Evolutionary conservation across 345 rosid species (phyloP).

Genomic region (Bruguiera parviflora): DNA sequence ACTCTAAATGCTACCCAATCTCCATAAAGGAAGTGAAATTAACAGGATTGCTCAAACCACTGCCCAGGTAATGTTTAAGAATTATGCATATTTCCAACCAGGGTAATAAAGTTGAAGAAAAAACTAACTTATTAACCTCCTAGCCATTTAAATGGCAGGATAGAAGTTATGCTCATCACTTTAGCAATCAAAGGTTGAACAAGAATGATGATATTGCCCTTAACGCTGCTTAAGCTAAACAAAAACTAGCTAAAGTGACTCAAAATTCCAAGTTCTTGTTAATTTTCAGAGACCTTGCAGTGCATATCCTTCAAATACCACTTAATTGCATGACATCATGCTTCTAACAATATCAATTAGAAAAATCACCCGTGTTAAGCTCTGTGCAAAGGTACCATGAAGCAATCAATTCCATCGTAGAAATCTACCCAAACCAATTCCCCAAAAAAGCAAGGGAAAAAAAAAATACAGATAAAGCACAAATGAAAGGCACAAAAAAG

Average conservation of each 20-base stretch:
- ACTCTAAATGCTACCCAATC: too few relatives aligned
- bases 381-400: not conserved
- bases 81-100: too few relatives aligned
- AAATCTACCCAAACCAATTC: conserved; percentile 15
- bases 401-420: conserved; percentile 2
- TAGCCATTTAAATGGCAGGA: conserved; percentile 3
- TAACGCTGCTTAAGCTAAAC: too few relatives aligned
- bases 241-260: not conserved
- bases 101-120: conserved; percentile 3
- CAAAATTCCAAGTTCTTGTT: not conserved
- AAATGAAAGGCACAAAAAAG: not conserved
- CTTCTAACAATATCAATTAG: not conserved
- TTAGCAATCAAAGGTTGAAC: conserved; percentile 4
- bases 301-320: not conserved
- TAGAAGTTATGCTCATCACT: conserved; percentile 1
- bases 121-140: conserved; percentile 9
- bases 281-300: not conserved
- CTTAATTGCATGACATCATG: conserved; percentile 7
- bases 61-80: too few relatives aligned
- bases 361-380: not conserved
- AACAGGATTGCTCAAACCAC: too few relatives aligned
- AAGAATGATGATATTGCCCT: not conserved
- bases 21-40: too few relatives aligned
- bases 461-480: not conserved
- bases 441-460: not conserved